Base-by-base conservation (phyloP, 805 yeast genomes). In the Kurtzmaniella cleridarum region DNA sequence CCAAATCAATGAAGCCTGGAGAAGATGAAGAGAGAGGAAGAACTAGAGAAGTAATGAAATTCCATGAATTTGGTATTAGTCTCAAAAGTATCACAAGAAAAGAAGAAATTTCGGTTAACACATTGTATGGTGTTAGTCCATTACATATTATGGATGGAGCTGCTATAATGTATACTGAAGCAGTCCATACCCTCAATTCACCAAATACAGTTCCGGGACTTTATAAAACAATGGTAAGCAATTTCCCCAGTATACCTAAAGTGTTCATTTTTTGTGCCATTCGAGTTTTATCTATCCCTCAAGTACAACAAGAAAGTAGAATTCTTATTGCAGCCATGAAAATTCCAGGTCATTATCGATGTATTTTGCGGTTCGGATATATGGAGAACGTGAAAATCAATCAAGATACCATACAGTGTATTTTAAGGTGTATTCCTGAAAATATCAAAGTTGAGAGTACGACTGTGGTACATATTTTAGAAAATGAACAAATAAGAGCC, bases 341-440 rank as follows among this genome's bases (percentile, higher is more conserved):
- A 29, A 48, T 69, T 18, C 62, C 67, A 1, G 76, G 78, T 1
- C 71, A 73, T 46, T 71, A 69, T 56, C 57, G 73, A 41, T 73
- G 78, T 42, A 57, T 74, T 12, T 46, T 75, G 5, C 57, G 75
- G 18, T 73, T 65, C 41, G 81, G 81, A 3, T 76, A 74, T 51
- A 70, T 69, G 73, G 75, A 71, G 32, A 51, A 51, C n/a, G 50
- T 57, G 8, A 34, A 31, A 29, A 46, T 59, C 14, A 57, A 53
- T 40, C 27, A 43, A 12, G 47, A 39, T 3, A 45, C 59, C 36
- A 49, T 46, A 27, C 35, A 48, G 11, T 40, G 33, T 24, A 59
- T 60, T 6, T 42, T 60, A 34, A 38, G 41, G 17, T 30, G 50
- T 12, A 41, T 59, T 30, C 55, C 59, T 2, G 54, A 42, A 27